phyloP scores from a whole-genome alignment of 345 rosid species.

The Camelina neglecta region DNA sequence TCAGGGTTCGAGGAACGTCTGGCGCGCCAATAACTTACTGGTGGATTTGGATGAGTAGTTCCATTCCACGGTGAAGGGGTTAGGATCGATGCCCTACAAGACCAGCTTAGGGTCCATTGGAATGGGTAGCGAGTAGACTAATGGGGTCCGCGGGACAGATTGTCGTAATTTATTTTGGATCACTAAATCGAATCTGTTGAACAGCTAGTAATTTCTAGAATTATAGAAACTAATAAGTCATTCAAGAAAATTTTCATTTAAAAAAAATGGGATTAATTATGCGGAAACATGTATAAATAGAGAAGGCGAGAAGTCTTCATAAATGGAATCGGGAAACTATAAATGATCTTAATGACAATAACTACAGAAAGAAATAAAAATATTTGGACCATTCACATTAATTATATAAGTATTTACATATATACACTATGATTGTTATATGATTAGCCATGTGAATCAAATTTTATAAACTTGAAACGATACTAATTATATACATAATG shows the following conservation, averaged over 20 bases:
- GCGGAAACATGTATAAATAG: conserved; percentile 3
- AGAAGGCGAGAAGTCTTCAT: conserved; percentile 1
- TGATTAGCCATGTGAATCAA: conserved; percentile 39
- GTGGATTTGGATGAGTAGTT: no score
- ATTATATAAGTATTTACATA: not conserved
- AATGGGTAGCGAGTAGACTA: no score
- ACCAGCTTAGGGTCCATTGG: no score
- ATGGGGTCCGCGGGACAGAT: no score
- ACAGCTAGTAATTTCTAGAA: not conserved
- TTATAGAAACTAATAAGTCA: not conserved
- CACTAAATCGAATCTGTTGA: conserved; percentile 3
- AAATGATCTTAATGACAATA: conserved; percentile 41
- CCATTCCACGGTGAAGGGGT: no score
- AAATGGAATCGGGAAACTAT: conserved; percentile 24
- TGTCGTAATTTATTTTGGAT: conserved; percentile 7
- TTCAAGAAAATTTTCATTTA: not conserved
- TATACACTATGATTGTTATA: conserved; percentile 34
- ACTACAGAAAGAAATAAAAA: conserved; percentile 17
- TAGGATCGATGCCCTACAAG: no score
- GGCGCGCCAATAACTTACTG: no score
- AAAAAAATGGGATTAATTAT: not conserved
- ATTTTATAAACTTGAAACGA: conserved; percentile 3
- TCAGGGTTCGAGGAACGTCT: no score
- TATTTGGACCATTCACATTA: conserved; percentile 38
- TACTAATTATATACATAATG: conserved; percentile 34